These are phyloP conservation scores for Pseudogymnoascus sp. DNA, from an alignment of 2,329 filamentous ascomycete genomes.

Conservation along the genomic window DNA sequence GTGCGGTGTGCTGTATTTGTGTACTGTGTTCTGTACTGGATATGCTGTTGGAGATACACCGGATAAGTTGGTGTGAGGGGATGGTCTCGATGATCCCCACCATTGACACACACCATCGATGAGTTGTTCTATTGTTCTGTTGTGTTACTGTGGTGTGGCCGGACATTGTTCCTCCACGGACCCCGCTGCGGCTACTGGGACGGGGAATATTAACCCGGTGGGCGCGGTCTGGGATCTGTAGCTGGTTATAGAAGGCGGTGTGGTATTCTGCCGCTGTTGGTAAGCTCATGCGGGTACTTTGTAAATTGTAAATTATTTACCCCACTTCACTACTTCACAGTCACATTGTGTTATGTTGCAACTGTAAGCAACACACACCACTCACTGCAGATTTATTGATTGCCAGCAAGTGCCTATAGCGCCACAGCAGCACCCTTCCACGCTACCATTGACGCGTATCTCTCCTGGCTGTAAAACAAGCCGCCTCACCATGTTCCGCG, in stretches of 20 bases:
- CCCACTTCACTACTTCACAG: not conserved
- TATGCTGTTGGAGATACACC: not conserved
- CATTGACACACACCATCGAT: not conserved
- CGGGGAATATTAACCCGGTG: not conserved
- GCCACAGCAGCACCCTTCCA: not conserved
- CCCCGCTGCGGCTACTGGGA: not conserved
- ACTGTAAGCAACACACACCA: not conserved
- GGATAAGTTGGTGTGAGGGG: not conserved
- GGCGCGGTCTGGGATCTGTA: not conserved
- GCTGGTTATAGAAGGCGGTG: not conserved
- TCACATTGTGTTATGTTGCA: not conserved
- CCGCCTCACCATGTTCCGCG: not conserved
- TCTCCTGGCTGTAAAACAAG: not conserved
- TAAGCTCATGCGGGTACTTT: not conserved
- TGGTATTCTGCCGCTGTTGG: not conserved
- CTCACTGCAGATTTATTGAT: not conserved
- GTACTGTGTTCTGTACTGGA: not conserved
- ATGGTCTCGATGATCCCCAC: not conserved
- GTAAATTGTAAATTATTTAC: slow-evolving; percentile 3
- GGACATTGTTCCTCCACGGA: not conserved
- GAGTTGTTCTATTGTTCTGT: not conserved
- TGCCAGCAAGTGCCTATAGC: not conserved
- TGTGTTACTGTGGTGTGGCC: not conserved
- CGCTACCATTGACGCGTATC: not conserved
- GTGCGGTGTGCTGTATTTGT: not conserved